Evolutionary conservation across 202 grass and related monocot species (phyloP).

Genomic region (Schoenoplectus triqueter): DNA sequence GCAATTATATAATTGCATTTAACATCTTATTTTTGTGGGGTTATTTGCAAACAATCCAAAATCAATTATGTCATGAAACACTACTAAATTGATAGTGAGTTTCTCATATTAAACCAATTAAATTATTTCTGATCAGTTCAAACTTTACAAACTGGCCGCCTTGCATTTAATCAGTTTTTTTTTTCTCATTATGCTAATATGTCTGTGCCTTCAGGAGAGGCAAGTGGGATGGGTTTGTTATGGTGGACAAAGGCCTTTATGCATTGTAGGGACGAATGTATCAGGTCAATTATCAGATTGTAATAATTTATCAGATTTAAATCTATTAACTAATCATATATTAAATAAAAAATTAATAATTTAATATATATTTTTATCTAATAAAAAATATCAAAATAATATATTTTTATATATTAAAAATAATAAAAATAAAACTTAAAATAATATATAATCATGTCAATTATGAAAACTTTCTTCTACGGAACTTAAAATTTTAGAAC

Average conservation of each 20-base stretch:
- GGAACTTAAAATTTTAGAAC: too few relatives aligned
- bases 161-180: neutral
- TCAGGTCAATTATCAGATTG: too few relatives aligned
- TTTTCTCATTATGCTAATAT: neutral
- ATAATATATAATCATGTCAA: too few relatives aligned
- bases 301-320: too few relatives aligned
- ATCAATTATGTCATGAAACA: constrained; percentile 13
- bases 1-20: constrained; percentile 17
- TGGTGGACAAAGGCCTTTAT: neutral
- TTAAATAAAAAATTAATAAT: too few relatives aligned
- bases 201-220: neutral
- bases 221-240: neutral
- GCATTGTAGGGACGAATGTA: too few relatives aligned
- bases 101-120: constrained; percentile 14
- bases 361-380: too few relatives aligned
- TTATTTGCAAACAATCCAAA: neutral
- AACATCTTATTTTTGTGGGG: neutral
- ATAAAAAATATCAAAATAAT: too few relatives aligned
- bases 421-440: too few relatives aligned
- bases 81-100: neutral
- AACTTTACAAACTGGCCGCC: neutral
- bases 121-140: constrained; percentile 10
- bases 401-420: too few relatives aligned
- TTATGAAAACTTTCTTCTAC: too few relatives aligned
- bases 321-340: too few relatives aligned